phyloP scores from a whole-genome alignment of 31 red algal genomes.

The Asparagopsis taxiformis region DNA sequence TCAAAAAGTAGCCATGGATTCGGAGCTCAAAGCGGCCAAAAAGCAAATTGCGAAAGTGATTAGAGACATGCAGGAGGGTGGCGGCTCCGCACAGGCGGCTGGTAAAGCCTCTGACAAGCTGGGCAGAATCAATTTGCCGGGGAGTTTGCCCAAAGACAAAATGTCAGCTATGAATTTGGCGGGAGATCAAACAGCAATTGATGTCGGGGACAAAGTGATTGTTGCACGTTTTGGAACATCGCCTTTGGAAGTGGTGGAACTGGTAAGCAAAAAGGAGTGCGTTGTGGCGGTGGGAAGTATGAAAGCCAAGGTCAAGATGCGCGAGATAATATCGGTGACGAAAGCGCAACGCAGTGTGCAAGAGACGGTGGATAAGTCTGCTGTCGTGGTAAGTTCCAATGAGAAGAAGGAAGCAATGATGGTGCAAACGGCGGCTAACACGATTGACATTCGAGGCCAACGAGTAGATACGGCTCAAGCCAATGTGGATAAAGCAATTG shows the following conservation, averaged over 20 bases:
- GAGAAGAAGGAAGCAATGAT: slow-evolving; percentile 5
- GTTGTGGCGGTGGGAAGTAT: slow-evolving; percentile 74
- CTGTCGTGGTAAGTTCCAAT: background rate
- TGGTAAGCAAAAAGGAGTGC: slow-evolving; percentile 58
- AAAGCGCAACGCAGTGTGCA: background rate
- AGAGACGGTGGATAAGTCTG: background rate
- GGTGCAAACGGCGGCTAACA: slow-evolving; percentile 75
- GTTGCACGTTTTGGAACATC: slow-evolving; percentile 36
- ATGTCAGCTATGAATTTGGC: background rate
- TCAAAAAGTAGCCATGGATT: slow-evolving; percentile 41
- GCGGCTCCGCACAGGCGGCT: slow-evolving; percentile 43
- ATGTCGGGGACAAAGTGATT: slow-evolving; percentile 55
- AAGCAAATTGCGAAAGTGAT: slow-evolving; percentile 73
- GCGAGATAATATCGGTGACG: slow-evolving; percentile 26
- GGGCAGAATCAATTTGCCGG: slow-evolving; percentile 35
- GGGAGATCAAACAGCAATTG: slow-evolving; percentile 19
- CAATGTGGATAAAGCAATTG: slow-evolving; percentile 59
- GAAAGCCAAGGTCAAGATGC: slow-evolving; percentile 74
- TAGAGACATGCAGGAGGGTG: slow-evolving; percentile 65
- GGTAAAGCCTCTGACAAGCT: slow-evolving; percentile 50
- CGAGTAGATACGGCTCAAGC: slow-evolving; percentile 72
- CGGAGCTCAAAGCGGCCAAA: slow-evolving; percentile 61
- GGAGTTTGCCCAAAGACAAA: background rate
- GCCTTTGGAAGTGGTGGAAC: slow-evolving; percentile 67
- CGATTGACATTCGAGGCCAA: slow-evolving; percentile 88